phyloP scores from a whole-genome alignment of 2,329 filamentous ascomycete species.

The Talaromyces sp. region DNA sequence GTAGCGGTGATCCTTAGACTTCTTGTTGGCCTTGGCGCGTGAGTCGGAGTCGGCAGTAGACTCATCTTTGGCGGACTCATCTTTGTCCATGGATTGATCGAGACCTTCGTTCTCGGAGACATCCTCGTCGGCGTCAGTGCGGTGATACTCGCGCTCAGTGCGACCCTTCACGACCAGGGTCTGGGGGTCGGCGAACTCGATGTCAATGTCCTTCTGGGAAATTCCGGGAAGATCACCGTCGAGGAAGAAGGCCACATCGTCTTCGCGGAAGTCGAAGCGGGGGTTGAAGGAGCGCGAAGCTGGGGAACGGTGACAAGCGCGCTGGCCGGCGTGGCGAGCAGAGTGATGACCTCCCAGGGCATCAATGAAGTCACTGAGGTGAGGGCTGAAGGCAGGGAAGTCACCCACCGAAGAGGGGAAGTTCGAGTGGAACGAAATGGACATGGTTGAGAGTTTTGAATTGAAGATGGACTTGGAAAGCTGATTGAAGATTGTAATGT shows the following conservation, averaged over 20 bases:
- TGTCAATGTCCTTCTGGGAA: conserved; percentile 48
- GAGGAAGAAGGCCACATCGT: conserved; percentile 47
- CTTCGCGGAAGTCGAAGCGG: conserved; percentile 52
- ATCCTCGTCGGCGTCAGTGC: conserved; percentile 41
- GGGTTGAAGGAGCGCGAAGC: conserved; percentile 42
- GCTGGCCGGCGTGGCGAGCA: no score
- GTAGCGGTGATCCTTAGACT: conserved; percentile 48
- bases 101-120: no score
- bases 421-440: conserved; percentile 33
- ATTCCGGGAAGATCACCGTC: conserved; percentile 54
- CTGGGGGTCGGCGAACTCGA: conserved; percentile 52
- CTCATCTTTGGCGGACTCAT: no score
- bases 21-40: conserved; percentile 8
- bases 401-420: conserved; percentile 34
- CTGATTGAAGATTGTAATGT: not conserved
- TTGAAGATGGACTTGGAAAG: no score
- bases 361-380: conserved; percentile 49
- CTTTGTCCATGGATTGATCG: no score
- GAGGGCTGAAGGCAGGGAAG: conserved; percentile 24
- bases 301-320: conserved; percentile 22
- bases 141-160: conserved; percentile 40
- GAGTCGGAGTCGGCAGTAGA: conserved; percentile 14
- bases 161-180: conserved; percentile 52
- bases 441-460: conserved; percentile 31
- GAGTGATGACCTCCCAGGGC: no score